A percentile compares a stretch with the other conserved stretches of the same genome.
Conservation (phyloP, 768 basidiomycete species). For the Panaeolus papilionaceus region DNA sequence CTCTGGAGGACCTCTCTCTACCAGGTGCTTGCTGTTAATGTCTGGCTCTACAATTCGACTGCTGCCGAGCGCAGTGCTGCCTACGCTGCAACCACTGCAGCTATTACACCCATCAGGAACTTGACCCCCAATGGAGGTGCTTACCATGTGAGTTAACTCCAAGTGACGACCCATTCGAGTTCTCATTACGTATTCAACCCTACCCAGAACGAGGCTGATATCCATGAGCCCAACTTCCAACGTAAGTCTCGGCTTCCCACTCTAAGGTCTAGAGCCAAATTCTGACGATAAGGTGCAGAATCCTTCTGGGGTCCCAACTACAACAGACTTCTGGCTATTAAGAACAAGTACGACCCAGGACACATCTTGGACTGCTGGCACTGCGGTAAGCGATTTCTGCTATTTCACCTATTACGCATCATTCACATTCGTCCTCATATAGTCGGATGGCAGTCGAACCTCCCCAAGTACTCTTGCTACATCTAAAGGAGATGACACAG, state of each 20-base stretch:
- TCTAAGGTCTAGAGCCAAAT: background rate
- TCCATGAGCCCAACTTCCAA: slow-evolving; percentile 1
- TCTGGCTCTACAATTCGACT: slow-evolving; percentile 54
- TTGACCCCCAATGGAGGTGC: slow-evolving; percentile 44
- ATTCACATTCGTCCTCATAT: background rate
- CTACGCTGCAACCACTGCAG: slow-evolving; percentile 39
- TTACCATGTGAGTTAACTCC: background rate
- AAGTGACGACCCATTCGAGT: background rate
- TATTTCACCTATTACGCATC: background rate
- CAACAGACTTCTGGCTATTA: background rate
- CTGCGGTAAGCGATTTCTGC: background rate
- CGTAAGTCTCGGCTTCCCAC: background rate
- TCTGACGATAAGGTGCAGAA: background rate
- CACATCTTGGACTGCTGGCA: slow-evolving; percentile 6
- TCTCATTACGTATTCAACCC: background rate
- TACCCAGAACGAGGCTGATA: slow-evolving; percentile 5
- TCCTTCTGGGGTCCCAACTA: background rate
- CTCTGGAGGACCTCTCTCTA: slow-evolving; percentile 52
- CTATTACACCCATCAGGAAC: slow-evolving; percentile 45
- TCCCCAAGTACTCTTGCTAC: slow-evolving; percentile 4
- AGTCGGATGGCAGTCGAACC: background rate
- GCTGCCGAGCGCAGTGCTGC: slow-evolving; percentile 36
- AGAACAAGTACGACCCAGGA: slow-evolving; percentile 9
- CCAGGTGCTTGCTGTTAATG: slow-evolving; percentile 48
- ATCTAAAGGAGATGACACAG: background rate